Base-by-base conservation (phyloP, 1,284 basidiomycete genomes). In the Cryptococcus deneoformans region DNA sequence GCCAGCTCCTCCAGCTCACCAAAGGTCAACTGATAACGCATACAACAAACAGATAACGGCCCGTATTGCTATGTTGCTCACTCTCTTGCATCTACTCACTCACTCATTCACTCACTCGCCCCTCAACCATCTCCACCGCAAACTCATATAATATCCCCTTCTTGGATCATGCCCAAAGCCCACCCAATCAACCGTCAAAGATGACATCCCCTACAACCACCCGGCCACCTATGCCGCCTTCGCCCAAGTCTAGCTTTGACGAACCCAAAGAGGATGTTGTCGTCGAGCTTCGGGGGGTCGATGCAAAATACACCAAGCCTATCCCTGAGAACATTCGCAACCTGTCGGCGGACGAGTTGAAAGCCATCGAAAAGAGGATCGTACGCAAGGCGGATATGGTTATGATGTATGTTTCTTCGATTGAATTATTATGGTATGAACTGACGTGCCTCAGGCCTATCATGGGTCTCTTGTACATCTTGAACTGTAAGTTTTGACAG, bases 401-500 rank as follows among this genome's bases (percentile, higher is more conserved):
- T 47, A 64, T 72, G 46, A 50, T 71, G 65, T 65, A 39, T 55
- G 61, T 60, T 4, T 29, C 12, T 49, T 49, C 37, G 4, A 9
- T 36, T 40, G 43, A n/a, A 24, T 20, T 20, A 35, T 5, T 24
- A 7, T 34, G 14, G 34, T 36, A 29, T 9, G 20, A 53, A 16
- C 40, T 40, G 6, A 4, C 10, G 45, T 9, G 5, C 9, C 40
- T 34, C 40, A 63, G 61, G 44, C 67, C 65, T 14, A 60, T 70
- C 58, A 61, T 65, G 46, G 54, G 60, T 36, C 48, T 63, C 24
- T 56, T 72, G 0, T 72, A 72, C 60, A 70, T 74, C 48, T 58
- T 74, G 24, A 76, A 74, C 61, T 74, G 59, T 60, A 44, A 50
- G 61, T 54, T 5, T 38, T 20, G 46, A 29, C 24, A 36, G 14